Conservation (phyloP, 805 yeast genomes). For the Pichia membranifaciens region DNA sequence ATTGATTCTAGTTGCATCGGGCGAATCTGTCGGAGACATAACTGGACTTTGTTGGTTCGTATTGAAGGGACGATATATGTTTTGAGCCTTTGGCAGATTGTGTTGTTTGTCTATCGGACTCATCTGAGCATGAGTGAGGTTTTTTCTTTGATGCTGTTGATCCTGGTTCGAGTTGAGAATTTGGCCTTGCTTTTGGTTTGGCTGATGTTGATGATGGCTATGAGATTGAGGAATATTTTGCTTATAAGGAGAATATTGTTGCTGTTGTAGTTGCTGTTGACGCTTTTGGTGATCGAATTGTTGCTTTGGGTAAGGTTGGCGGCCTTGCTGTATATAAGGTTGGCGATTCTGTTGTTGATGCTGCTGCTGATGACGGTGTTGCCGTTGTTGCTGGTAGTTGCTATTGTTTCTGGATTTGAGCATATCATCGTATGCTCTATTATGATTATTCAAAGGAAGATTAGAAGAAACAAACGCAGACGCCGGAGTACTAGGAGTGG, state of each 20-base stretch:
- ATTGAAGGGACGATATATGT: too few species aligned
- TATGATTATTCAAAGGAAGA: neutral
- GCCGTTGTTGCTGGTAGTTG: conserved; percentile 2
- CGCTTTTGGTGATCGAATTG: neutral
- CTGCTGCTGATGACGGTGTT: neutral
- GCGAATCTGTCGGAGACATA: neutral
- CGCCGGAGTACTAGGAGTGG: conserved; percentile 4
- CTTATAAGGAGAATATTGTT: neutral
- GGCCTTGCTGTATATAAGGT: neutral
- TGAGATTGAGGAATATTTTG: conserved; percentile 1
- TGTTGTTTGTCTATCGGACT: too few species aligned
- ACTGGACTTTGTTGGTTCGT: too few species aligned
- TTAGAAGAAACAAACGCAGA: neutral
- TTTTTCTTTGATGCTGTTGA: too few species aligned
- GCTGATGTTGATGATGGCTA: conserved; percentile 4
- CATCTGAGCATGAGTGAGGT: too few species aligned
- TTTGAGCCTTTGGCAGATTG: too few species aligned
- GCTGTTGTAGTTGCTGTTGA: neutral
- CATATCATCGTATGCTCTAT: neutral
- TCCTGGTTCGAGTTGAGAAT: too few species aligned
- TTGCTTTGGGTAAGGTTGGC: neutral
- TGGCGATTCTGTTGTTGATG: neutral
- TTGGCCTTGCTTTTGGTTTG: neutral
- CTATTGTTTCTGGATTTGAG: conserved; percentile 1
- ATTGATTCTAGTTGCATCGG: conserved; percentile 2